These are phyloP conservation scores for Plantago ovata DNA, from an alignment of 257 asterid genomes.

Conservation along the genomic window DNA sequence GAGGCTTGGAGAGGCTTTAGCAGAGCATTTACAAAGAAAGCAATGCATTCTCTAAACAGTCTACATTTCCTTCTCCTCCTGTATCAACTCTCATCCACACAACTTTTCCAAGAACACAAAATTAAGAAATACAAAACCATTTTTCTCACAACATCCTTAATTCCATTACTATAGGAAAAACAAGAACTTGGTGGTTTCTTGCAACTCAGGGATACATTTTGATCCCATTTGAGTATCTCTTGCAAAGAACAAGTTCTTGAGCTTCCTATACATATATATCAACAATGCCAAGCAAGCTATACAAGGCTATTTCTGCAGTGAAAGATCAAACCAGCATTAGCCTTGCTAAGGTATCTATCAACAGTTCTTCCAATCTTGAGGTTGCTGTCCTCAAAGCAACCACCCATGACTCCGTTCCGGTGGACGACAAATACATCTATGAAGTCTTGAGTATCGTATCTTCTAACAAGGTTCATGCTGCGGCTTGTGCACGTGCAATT, in stretches of 20 bases:
- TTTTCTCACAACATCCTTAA: not conserved
- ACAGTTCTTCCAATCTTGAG: slow-evolving; percentile 56
- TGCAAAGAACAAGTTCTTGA: slow-evolving; percentile 21
- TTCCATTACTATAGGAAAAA: not conserved
- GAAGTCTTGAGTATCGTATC: slow-evolving; percentile 62
- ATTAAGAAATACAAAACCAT: not conserved
- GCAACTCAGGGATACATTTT: too few relatives aligned
- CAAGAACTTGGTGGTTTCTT: too few relatives aligned
- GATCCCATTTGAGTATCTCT: not conserved
- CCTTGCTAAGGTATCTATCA: slow-evolving; percentile 69
- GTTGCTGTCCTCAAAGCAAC: slow-evolving; percentile 78
- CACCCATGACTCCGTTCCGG: slow-evolving; percentile 60
- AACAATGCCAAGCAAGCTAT: slow-evolving; percentile 75
- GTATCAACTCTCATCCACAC: not conserved
- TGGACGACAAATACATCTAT: slow-evolving; percentile 44
- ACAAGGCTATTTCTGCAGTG: slow-evolving; percentile 74
- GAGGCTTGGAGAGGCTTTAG: slow-evolving; percentile 22
- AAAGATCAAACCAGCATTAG: slow-evolving; percentile 86
- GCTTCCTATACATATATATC: not conserved
- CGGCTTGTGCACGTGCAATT: slow-evolving; percentile 71
- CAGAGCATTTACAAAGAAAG: not conserved
- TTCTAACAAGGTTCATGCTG: slow-evolving; percentile 62
- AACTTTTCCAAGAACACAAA: not conserved
- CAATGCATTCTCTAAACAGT: too few relatives aligned
- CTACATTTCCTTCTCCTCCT: not conserved